A percentile compares a stretch with the other conserved stretches of the same genome.
These are phyloP conservation scores for Colletotrichum endophyticum DNA, from an alignment of 2,329 filamentous ascomycete species.

Conservation along the genomic window DNA sequence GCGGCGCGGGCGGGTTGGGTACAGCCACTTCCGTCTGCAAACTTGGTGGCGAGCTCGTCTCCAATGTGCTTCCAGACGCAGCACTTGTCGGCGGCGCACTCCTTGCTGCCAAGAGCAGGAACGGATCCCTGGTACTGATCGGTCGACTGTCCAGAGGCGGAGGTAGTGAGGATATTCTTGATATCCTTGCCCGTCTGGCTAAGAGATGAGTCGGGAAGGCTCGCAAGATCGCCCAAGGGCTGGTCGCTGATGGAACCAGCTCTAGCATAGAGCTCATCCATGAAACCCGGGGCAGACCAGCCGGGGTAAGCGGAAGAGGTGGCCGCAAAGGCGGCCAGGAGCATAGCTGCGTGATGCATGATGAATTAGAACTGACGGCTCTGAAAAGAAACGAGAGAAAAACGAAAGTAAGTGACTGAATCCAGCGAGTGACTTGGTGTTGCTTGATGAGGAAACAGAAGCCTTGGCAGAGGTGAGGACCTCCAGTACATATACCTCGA, in stretches of 20 bases:
- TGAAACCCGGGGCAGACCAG: background rate
- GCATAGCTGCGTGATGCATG: background rate
- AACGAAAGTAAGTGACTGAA: background rate
- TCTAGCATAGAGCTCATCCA: background rate
- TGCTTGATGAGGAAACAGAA: background rate
- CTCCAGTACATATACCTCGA: background rate
- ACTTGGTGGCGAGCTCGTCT: conserved; percentile 38
- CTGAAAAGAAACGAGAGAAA: background rate
- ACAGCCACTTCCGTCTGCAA: conserved; percentile 42
- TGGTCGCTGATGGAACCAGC: background rate
- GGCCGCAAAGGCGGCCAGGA: conserved; percentile 4
- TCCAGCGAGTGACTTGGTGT: background rate
- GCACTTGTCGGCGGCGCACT: conserved; percentile 42
- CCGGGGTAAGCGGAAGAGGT: background rate
- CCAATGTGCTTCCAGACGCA: conserved; percentile 50
- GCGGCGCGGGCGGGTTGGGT: conserved; percentile 47
- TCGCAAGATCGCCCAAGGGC: conserved; percentile 44
- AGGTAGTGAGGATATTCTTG: conserved; percentile 37
- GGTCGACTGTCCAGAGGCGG: conserved; percentile 1
- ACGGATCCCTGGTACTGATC: conserved; percentile 21
- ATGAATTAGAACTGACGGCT: background rate
- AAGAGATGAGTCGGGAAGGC: conserved; percentile 31
- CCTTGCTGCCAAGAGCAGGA: conserved; percentile 22
- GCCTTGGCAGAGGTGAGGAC: background rate
- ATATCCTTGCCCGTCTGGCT: conserved; percentile 38